Evolutionary conservation across 2,329 filamentous ascomycete species (phyloP).

Genomic region (Pseudocercospora crystallina): DNA sequence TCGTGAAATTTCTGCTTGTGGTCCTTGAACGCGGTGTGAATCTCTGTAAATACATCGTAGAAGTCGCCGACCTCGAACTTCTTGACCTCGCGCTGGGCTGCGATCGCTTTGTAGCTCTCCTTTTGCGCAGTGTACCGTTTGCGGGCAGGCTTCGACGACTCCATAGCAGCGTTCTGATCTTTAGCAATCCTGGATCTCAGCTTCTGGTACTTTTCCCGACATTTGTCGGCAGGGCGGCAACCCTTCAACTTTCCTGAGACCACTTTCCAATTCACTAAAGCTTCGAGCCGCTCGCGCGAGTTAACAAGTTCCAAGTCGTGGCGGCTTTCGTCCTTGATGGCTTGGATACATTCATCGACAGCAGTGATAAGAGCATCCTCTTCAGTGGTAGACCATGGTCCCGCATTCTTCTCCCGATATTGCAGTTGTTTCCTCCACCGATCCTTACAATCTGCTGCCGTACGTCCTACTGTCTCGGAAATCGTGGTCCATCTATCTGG

Average conservation of each 20-base stretch:
- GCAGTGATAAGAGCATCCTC: conserved; percentile 54
- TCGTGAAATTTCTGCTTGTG: conserved; percentile 26
- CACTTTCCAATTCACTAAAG: conserved; percentile 63
- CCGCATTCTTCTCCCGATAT: conserved; percentile 54
- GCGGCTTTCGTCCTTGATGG: conserved; percentile 39
- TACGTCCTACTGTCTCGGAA: conserved; percentile 61
- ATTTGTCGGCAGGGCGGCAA: conserved; percentile 66
- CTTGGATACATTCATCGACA: conserved; percentile 55
- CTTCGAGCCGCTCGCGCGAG: conserved; percentile 48
- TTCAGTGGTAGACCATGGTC: conserved; percentile 62
- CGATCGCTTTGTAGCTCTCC: conserved; percentile 14
- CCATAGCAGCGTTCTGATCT: conserved; percentile 8
- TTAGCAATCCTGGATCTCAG: conserved; percentile 40
- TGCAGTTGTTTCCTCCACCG: conserved; percentile 68
- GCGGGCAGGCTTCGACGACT: neutral
- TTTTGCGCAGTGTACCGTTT: neutral
- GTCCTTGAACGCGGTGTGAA: conserved; percentile 28
- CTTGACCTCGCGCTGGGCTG: conserved; percentile 25
- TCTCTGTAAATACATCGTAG: conserved; percentile 41
- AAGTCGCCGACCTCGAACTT: conserved; percentile 44
- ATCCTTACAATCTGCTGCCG: conserved; percentile 66
- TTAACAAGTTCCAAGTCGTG: conserved; percentile 35
- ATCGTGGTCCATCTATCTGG: conserved; percentile 63
- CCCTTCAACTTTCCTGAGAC: conserved; percentile 63
- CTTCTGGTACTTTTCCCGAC: conserved; percentile 65